Percentiles rank a stretch among this genome's conserved stretches.
Evolutionary conservation across 139 green algal species (phyloP).

Genomic region (Mesotaenium endlicherianum): DNA sequence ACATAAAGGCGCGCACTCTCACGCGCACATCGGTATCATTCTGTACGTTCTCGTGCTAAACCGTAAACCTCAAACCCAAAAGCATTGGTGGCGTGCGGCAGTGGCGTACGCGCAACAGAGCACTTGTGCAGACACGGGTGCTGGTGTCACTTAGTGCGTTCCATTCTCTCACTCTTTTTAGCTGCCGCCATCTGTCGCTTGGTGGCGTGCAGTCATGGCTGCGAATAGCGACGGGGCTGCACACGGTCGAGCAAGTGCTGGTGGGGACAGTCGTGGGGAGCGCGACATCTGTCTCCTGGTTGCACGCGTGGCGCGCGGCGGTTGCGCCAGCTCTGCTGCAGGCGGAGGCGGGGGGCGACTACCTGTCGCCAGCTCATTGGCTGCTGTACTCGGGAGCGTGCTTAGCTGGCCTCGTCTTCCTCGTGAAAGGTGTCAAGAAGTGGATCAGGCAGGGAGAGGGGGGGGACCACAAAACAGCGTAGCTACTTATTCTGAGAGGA

Average conservation of each 20-base stretch:
- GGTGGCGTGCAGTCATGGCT: not conserved
- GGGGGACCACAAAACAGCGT: too few relatives aligned
- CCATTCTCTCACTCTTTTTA: too few relatives aligned
- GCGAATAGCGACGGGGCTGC: slow-evolving; percentile 1
- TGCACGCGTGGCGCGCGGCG: not conserved
- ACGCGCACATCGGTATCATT: too few relatives aligned
- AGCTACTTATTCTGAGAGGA: too few relatives aligned
- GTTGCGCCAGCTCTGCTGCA: not conserved
- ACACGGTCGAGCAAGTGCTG: not conserved
- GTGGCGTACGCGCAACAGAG: too few relatives aligned
- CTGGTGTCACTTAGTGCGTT: too few relatives aligned
- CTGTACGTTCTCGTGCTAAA: too few relatives aligned
- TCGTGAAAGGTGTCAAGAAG: not conserved
- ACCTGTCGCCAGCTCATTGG: not conserved
- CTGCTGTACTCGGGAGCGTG: not conserved
- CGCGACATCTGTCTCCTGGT: not conserved
- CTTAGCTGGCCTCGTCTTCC: not conserved
- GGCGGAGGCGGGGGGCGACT: not conserved
- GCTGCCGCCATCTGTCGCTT: too few relatives aligned
- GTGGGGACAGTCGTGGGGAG: not conserved
- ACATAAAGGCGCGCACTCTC: too few relatives aligned
- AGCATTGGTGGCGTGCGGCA: too few relatives aligned
- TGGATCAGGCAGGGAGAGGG: not conserved
- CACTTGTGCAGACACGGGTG: too few relatives aligned
- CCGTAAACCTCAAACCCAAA: too few relatives aligned